Evolutionary conservation across 2,329 filamentous ascomycete species (phyloP).

Genomic region (Aurifilum marmelostoma): DNA sequence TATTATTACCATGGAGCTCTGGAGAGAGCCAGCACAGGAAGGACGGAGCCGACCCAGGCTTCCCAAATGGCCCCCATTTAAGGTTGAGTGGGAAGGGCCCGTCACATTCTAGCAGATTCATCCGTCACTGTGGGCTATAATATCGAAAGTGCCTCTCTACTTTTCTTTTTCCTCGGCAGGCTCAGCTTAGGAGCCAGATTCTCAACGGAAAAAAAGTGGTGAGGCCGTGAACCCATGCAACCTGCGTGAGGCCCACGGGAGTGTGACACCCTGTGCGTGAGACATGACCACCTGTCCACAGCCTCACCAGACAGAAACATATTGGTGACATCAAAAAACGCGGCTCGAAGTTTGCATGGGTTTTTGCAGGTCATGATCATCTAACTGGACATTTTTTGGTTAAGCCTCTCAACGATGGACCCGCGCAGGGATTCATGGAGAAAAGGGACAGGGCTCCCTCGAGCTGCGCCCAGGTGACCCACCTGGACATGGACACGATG

Average conservation of each 20-base stretch:
- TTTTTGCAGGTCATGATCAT: not conserved
- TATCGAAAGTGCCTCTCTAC: too few relatives aligned
- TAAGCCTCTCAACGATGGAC: not conserved
- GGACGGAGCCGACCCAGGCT: not conserved
- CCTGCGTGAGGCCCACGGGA: conserved; percentile 4
- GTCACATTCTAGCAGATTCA: not conserved
- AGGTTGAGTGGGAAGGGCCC: not conserved
- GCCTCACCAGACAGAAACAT: not conserved
- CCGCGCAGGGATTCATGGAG: not conserved
- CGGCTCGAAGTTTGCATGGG: not conserved
- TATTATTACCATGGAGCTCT: not conserved
- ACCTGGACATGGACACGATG: not conserved
- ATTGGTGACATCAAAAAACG: too few relatives aligned
- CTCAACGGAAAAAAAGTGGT: conserved; percentile 17
- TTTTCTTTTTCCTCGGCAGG: not conserved
- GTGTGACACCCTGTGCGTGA: conserved; percentile 1
- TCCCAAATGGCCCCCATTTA: not conserved
- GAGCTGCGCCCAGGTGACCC: not conserved
- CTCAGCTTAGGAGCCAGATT: conserved; percentile 19
- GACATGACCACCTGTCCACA: not conserved
- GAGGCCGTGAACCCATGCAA: conserved; percentile 23
- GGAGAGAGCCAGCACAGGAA: not conserved
- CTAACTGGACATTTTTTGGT: not conserved
- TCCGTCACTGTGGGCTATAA: not conserved
- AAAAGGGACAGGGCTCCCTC: not conserved